Evolutionary conservation across 352 stramenopile species (phyloP).

Genomic region (Pythium brassicae): DNA sequence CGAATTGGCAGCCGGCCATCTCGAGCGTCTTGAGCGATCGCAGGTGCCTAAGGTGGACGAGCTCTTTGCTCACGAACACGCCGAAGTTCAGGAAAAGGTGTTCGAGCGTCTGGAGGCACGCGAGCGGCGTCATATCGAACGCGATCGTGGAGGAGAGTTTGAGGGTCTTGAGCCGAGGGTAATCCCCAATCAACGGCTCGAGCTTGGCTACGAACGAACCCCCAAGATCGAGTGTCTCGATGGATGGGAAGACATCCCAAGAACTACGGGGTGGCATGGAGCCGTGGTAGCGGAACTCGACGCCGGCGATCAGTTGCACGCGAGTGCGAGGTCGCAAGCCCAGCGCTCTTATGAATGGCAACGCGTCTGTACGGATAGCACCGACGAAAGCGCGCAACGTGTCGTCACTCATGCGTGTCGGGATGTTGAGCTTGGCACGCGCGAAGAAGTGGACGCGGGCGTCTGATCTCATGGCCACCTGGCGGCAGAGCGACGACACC

Average conservation of each 20-base stretch:
- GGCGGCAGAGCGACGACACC: constrained; percentile 1
- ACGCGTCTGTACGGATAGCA: background rate
- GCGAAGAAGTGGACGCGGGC: background rate
- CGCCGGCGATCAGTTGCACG: too few species aligned
- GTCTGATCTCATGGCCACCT: background rate
- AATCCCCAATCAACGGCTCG: background rate
- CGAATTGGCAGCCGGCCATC: background rate
- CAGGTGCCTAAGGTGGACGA: background rate
- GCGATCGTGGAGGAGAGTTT: background rate
- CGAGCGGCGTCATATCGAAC: background rate
- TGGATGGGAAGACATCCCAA: background rate
- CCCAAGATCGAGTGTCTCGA: background rate
- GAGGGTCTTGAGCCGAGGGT: background rate
- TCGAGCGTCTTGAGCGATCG: background rate
- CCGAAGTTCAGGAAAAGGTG: background rate
- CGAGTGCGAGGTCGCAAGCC: background rate
- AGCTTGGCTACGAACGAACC: background rate
- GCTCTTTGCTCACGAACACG: too few species aligned
- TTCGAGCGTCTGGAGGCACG: background rate
- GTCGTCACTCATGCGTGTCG: background rate
- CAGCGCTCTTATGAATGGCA: constrained; percentile 1
- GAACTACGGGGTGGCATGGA: background rate
- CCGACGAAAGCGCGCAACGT: background rate
- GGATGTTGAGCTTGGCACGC: background rate
- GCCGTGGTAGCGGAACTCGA: background rate